These are phyloP conservation scores for Nemania serpens DNA, from an alignment of 2,329 filamentous ascomycete species.

Conservation along the genomic window DNA sequence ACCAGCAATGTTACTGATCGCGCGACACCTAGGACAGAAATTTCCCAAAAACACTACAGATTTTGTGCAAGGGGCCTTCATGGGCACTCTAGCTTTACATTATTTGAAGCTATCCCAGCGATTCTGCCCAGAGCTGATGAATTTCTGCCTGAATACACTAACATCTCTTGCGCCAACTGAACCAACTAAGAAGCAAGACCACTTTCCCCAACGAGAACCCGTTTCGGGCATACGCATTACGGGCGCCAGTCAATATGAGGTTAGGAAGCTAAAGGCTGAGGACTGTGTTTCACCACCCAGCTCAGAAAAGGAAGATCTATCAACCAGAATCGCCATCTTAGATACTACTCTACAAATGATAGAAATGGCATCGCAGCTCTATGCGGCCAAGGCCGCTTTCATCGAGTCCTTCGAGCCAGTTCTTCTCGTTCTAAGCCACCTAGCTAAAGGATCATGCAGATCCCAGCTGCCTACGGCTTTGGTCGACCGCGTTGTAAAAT, in stretches of 20 bases:
- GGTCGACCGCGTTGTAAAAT: conserved; percentile 47
- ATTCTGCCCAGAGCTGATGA: conserved; percentile 86
- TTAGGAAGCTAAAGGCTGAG: conserved; percentile 61
- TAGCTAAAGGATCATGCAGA: conserved; percentile 59
- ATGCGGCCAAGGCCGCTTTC: conserved; percentile 75
- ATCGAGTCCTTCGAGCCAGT: conserved; percentile 76
- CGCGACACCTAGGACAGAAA: conserved; percentile 80
- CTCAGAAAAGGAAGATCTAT: conserved; percentile 41
- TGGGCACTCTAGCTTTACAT: conserved; percentile 78
- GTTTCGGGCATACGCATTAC: conserved; percentile 56
- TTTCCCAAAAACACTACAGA: conserved; percentile 68
- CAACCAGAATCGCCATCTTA: conserved; percentile 60
- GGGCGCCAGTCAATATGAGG: conserved; percentile 45
- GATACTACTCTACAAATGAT: conserved; percentile 68
- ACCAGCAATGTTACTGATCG: conserved; percentile 84
- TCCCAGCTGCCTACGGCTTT: conserved; percentile 54
- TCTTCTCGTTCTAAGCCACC: conserved; percentile 61
- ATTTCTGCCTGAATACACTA: conserved; percentile 78
- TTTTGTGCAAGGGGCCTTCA: conserved; percentile 73
- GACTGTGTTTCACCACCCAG: conserved; percentile 54
- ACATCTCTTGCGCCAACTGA: conserved; percentile 65
- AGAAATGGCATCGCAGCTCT: conserved; percentile 70
- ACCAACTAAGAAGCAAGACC: conserved; percentile 50
- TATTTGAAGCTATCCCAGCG: conserved; percentile 85
- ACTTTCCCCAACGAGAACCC: conserved; percentile 66